Conservation (phyloP, 2,329 filamentous ascomycete genomes). For the Fusarium algeriense region DNA sequence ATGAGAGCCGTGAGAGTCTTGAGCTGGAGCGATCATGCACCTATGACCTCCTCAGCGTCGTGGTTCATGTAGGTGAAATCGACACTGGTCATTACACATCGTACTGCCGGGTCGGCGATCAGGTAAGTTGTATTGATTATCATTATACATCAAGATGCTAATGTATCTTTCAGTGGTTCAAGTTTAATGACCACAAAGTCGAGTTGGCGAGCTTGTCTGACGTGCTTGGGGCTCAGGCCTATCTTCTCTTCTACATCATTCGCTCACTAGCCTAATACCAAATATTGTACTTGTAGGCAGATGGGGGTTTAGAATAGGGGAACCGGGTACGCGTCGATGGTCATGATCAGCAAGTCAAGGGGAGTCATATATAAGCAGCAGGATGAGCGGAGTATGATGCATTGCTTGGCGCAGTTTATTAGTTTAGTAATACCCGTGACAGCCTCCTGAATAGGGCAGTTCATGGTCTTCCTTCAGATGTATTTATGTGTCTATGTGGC, state of each 20-base stretch:
- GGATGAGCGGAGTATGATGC: constrained; percentile 25
- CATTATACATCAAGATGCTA: not conserved
- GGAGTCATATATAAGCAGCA: constrained; percentile 8
- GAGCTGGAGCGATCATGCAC: constrained; percentile 75
- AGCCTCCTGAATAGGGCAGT: constrained; percentile 1
- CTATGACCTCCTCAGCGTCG: constrained; percentile 89
- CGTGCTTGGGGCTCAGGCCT: constrained; percentile 87
- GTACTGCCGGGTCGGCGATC: constrained; percentile 85
- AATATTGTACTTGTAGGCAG: not conserved
- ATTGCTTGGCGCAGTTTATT: constrained; percentile 40
- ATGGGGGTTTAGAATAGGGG: not conserved
- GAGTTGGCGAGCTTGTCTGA: constrained; percentile 85
- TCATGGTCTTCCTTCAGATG: constrained; percentile 2
- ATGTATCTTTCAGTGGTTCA: constrained; percentile 78
- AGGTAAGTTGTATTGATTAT: constrained; percentile 54
- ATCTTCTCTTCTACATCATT: constrained; percentile 88
- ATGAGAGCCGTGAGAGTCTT: constrained; percentile 65
- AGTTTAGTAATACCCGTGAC: constrained; percentile 25
- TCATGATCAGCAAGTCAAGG: constrained; percentile 10
- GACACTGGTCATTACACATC: constrained; percentile 93
- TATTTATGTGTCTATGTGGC: not conserved
- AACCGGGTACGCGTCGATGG: constrained; percentile 27
- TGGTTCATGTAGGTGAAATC: constrained; percentile 93
- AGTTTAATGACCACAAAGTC: constrained; percentile 95
- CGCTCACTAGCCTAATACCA: constrained; percentile 64